Evolutionary conservation across 495 filamentous ascomycete genomes (phyloP), one percentile per base, ranked within the genome.

Genomic region (Opeltia flavorubescens): DNA sequence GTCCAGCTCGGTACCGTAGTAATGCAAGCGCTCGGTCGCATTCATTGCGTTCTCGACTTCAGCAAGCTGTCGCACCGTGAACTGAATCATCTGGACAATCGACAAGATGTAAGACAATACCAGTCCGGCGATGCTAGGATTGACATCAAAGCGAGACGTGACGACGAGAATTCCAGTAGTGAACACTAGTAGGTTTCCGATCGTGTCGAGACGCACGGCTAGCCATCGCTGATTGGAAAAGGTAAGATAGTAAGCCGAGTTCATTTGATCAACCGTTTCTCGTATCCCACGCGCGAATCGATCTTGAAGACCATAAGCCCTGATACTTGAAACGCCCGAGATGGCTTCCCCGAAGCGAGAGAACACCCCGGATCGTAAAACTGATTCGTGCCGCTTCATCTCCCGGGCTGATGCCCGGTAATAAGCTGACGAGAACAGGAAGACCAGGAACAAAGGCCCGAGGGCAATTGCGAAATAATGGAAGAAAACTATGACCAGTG

Each of bases 41-140:
- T 94, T 95, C 89, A 98, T 95, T 58, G 84, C 82, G 67, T 95
- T 95, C 61, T 98, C 91, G 18, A 95, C 85, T 60, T 96, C 91
- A 28, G 91, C 89, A 29, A 95, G 74, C 64, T 96, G 91, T 30
- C 89, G 77, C 17, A 96, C 84, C 2, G 87, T 88, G 64, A 94
- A 95, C 59, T 95, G 88, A 39, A 95, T 77, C 83, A 94, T 87
- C 64, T 91, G 84, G n/a, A 93, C 87, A 50, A 95, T 93, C 26
- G 81, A 75, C 2, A 96, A 72, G 52, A 96, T 94, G 59, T 95
- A 95, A 9, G 84, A 89, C 8, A 96, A 70, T 0, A 96, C 87
- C 25, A 96, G 64, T 17, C 91, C 89, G 44, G 75, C 81, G 46
- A 87, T 93, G 43, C 82, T 86, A 8, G 89, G 91, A 27, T 75